Conservation (phyloP, 352 stramenopile species). For the Pythium insidiosum region DNA sequence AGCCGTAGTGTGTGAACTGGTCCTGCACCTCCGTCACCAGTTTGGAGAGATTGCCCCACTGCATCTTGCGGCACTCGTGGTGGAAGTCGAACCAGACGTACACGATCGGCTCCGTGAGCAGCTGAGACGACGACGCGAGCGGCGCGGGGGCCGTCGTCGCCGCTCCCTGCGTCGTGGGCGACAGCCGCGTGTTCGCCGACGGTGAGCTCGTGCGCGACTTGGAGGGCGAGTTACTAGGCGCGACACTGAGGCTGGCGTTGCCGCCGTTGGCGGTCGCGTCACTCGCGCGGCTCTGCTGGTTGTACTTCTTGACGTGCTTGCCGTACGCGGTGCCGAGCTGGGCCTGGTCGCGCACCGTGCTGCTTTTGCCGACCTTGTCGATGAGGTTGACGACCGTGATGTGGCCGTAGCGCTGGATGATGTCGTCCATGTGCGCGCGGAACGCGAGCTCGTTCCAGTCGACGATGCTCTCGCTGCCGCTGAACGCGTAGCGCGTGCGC, state of each 20-base stretch:
- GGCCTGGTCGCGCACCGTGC: constrained; percentile 79
- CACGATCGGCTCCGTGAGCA: constrained; percentile 50
- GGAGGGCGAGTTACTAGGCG: constrained; percentile 20
- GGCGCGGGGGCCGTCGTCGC: background rate
- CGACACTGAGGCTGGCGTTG: constrained; percentile 1
- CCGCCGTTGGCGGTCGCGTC: constrained; percentile 11
- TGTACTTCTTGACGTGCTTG: constrained; percentile 85
- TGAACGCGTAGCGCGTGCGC: constrained; percentile 59
- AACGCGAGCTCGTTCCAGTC: constrained; percentile 72
- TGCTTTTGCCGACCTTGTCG: constrained; percentile 72
- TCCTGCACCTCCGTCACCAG: constrained; percentile 75
- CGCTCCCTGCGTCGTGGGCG: too few relatives aligned
- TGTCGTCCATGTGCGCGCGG: constrained; percentile 55
- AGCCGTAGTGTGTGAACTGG: constrained; percentile 56
- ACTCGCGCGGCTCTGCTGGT: constrained; percentile 54
- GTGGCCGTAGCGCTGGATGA: constrained; percentile 65
- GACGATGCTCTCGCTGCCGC: constrained; percentile 44
- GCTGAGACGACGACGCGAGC: constrained; percentile 20
- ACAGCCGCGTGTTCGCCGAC: too few relatives aligned
- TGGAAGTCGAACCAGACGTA: constrained; percentile 98
- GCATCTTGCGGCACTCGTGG: constrained; percentile 90
- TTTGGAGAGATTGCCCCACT: constrained; percentile 89
- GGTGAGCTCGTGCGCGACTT: constrained; percentile 13
- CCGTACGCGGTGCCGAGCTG: constrained; percentile 83
- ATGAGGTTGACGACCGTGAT: constrained; percentile 91